phyloP scores from a whole-genome alignment of 768 basidiomycete genomes.

The Cubamyces lactineus region DNA sequence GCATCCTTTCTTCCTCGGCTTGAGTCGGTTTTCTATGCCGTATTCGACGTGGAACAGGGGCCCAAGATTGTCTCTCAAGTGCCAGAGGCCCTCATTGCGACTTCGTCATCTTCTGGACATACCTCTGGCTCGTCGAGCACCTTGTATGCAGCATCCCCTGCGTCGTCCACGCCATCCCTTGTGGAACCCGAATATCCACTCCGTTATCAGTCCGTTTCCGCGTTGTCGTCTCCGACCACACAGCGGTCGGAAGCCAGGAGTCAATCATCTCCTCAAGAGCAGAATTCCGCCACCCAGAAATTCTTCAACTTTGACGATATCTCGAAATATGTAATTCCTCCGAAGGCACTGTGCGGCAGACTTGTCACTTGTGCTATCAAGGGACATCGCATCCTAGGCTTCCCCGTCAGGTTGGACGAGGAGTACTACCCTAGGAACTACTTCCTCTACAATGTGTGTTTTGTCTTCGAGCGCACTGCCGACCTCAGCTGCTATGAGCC shows the following conservation, averaged over 20 bases:
- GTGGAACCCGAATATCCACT: slow-evolving; percentile 38
- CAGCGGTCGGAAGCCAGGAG: slow-evolving; percentile 48
- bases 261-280: slow-evolving; percentile 33
- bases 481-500: slow-evolving; percentile 96
- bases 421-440: slow-evolving; percentile 82
- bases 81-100: slow-evolving; percentile 84
- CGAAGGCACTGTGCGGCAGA: slow-evolving; percentile 80
- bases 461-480: slow-evolving; percentile 90
- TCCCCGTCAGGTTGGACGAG: slow-evolving; percentile 73
- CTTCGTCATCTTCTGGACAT: slow-evolving; percentile 26
- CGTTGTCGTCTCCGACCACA: slow-evolving; percentile 50
- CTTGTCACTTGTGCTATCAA: slow-evolving; percentile 86
- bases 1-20: slow-evolving; percentile 80
- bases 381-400: slow-evolving; percentile 86
- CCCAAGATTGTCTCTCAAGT: slow-evolving; percentile 93
- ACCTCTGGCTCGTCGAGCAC: slow-evolving; percentile 23
- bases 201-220: slow-evolving; percentile 57
- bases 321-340: slow-evolving; percentile 93
- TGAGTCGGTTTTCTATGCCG: slow-evolving; percentile 91
- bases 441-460: slow-evolving; percentile 94
- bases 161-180: slow-evolving; percentile 33
- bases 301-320: slow-evolving; percentile 92
- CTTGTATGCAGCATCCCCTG: slow-evolving; percentile 39
- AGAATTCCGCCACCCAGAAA: slow-evolving; percentile 44
- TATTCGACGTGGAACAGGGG: slow-evolving; percentile 85